Evolutionary conservation across 768 basidiomycete species (phyloP).

Genomic region (Psilocybe sp.): DNA sequence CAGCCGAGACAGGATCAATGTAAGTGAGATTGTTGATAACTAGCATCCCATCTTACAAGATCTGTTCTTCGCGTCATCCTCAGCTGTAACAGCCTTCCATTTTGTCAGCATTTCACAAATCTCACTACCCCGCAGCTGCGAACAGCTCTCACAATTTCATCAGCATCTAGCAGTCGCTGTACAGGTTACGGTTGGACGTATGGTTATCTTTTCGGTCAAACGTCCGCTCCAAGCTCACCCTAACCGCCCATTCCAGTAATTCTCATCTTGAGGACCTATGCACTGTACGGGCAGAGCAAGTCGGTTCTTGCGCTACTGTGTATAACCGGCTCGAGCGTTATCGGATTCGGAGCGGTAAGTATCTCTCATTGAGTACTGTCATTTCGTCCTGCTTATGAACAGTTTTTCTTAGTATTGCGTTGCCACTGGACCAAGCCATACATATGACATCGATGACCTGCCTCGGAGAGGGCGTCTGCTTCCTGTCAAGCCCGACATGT

Average conservation of each 20-base stretch:
- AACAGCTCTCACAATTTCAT: slow-evolving; percentile 21
- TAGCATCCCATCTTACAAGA: background rate
- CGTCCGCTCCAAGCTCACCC: background rate
- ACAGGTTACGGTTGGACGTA: slow-evolving; percentile 37
- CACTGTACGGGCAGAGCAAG: slow-evolving; percentile 32
- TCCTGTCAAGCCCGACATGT: no score
- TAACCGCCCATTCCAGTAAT: slow-evolving; percentile 21
- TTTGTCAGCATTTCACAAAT: background rate
- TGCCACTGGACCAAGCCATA: slow-evolving; percentile 4
- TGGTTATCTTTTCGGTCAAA: slow-evolving; percentile 12
- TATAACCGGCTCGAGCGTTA: slow-evolving; percentile 21
- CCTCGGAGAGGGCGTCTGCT: no score
- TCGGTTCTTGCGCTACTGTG: slow-evolving; percentile 24
- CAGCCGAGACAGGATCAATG: no score
- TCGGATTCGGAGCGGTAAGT: slow-evolving; percentile 25
- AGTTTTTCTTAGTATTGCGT: slow-evolving; percentile 21
- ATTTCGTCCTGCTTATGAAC: background rate
- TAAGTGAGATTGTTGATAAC: no score
- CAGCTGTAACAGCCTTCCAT: slow-evolving; percentile 5
- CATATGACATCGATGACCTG: no score
- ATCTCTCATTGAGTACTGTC: background rate
- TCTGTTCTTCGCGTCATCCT: background rate
- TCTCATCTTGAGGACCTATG: slow-evolving; percentile 38
- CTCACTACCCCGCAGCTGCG: slow-evolving; percentile 18
- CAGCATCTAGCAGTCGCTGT: slow-evolving; percentile 29